Evolutionary conservation across 2,329 filamentous ascomycete species (phyloP).

Genomic region (Aureobasidium pullulans): DNA sequence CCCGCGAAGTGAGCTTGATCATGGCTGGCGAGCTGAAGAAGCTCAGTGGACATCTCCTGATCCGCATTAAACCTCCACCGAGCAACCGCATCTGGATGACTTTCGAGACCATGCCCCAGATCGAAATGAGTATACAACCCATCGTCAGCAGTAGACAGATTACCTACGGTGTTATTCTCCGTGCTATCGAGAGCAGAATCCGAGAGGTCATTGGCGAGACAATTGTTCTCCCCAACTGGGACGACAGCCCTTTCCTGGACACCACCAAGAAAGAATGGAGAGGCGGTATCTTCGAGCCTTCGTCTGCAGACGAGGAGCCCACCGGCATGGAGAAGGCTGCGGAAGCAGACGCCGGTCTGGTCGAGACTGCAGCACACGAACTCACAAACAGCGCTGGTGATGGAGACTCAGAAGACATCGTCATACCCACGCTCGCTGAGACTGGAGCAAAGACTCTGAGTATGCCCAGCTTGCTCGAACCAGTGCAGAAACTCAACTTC

Average conservation of each 20-base stretch:
- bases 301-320: constrained; percentile 6
- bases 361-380: constrained; percentile 6
- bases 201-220: constrained; percentile 91
- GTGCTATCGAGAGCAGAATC: constrained; percentile 90
- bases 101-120: constrained; percentile 87
- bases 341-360: not conserved
- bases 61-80: constrained; percentile 88
- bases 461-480: constrained; percentile 17
- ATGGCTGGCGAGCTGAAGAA: constrained; percentile 79
- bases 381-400: constrained; percentile 7
- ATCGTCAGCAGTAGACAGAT: constrained; percentile 94
- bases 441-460: constrained; percentile 19
- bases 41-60: constrained; percentile 73
- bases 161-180: constrained; percentile 83
- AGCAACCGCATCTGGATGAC: constrained; percentile 96
- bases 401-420: constrained; percentile 2
- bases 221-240: constrained; percentile 88
- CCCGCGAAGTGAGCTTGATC: constrained; percentile 80
- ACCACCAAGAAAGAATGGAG: constrained; percentile 71
- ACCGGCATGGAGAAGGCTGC: constrained; percentile 5
- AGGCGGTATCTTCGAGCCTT: constrained; percentile 66
- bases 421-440: constrained; percentile 8
- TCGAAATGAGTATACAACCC: constrained; percentile 90
- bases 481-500: constrained; percentile 12
- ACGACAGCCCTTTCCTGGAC: constrained; percentile 84